Conservation (phyloP, 495 filamentous ascomycete species). For the Talaromyces trachyspermus region DNA sequence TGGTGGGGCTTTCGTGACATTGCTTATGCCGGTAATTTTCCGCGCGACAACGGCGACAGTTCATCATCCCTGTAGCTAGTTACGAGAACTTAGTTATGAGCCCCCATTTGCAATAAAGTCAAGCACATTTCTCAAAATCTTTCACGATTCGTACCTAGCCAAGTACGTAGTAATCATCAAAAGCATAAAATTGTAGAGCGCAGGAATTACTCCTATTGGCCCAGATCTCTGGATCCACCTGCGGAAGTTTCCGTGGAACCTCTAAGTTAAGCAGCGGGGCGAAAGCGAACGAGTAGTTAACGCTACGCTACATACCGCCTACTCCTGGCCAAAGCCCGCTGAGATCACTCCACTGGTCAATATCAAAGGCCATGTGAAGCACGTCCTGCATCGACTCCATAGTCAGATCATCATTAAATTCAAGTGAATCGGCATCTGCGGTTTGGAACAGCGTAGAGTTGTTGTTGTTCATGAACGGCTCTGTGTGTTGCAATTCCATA, state of each 20-base stretch:
- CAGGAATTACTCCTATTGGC: no score
- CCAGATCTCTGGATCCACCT: no score
- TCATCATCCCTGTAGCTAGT: not conserved
- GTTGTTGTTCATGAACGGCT: not conserved
- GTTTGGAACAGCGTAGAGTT: not conserved
- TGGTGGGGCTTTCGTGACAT: slow-evolving; percentile 1
- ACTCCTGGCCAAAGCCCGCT: not conserved
- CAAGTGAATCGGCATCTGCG: not conserved
- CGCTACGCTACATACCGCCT: not conserved
- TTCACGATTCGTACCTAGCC: no score
- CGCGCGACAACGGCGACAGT: no score
- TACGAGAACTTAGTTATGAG: no score
- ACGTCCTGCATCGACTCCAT: not conserved
- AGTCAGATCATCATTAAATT: not conserved
- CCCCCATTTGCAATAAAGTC: no score
- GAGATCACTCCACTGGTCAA: slow-evolving; percentile 1
- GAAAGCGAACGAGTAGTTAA: no score
- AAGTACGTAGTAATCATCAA: no score
- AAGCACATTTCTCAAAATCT: no score
- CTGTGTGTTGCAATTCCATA: not conserved
- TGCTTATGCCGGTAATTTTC: not conserved
- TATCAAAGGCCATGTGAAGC: slow-evolving; percentile 2
- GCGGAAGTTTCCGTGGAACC: no score
- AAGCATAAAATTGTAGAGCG: no score
- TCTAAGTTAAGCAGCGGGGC: no score